Base-by-base conservation (phyloP, 179 eudicot genomes). In the Dionaea muscipula region DNA sequence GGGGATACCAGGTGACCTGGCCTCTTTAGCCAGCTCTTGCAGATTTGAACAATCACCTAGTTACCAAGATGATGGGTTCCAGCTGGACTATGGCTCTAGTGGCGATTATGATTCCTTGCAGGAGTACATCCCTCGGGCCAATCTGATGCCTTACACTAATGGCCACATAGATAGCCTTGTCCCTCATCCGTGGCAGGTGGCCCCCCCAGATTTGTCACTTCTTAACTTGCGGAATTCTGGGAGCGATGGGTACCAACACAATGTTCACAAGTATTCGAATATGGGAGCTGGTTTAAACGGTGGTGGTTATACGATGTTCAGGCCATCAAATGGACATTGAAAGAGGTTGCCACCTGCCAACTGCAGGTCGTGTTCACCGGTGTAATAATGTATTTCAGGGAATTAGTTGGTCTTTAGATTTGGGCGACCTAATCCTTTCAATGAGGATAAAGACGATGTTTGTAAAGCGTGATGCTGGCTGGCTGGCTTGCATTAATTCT, bases 321-420 rank as follows among this genome's bases (percentile, higher is more conserved):
- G 84, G 61, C 91, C 94, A 28, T 78, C 94, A 16, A 82, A 71
- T 68, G 87, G 96, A 56, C 87, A 71, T 61, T 88, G 77, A 80
- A 24, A 41, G 21, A 28, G 14, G 10, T 1, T 38, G 26, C 45
- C 37, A 40, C 55, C 57, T 28, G 24, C 1, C 20, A 67, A 63
- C 36, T 14, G n/a, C 28, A 7, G 28, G 59, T 60, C 9, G 14
- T 26, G 20, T 3, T 37, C 7, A 26, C 53, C 17, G 55, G 40
- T 53, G 66, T 57, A 59, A 68, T 78, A 66, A 82, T 55, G 62
- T 70, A 45, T 59, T 57, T 62, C 51, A 56, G 66, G 59, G 66
- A 26, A 54, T 66, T 47, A 47, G 63, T 47, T 59, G 59, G 21
- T 23, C 22, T 46, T 57, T 64, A 62, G 75, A 71, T 72, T 72